Evolutionary conservation across 2,329 filamentous ascomycete species (phyloP).

Genomic region (Alternaria atra): DNA sequence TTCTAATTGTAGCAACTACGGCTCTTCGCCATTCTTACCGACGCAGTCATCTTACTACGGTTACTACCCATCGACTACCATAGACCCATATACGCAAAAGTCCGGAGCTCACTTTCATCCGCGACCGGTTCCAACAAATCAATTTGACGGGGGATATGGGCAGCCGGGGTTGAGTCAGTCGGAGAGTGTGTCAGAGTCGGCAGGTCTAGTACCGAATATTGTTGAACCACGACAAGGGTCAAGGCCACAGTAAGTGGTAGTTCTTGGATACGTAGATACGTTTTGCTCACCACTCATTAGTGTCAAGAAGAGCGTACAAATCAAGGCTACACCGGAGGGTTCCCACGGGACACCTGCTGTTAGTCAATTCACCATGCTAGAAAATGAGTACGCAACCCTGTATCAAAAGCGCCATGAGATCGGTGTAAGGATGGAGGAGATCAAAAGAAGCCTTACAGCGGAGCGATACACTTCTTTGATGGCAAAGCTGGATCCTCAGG

Average conservation of each 20-base stretch:
- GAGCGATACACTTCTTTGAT: constrained; percentile 1
- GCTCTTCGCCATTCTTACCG: not conserved
- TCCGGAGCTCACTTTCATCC: not conserved
- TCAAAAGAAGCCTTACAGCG: not conserved
- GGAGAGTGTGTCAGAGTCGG: not conserved
- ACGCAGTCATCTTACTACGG: not conserved
- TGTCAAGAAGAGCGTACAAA: not conserved
- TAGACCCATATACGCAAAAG: not conserved
- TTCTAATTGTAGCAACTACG: not conserved
- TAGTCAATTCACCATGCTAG: not conserved
- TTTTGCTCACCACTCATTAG: not conserved
- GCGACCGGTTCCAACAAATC: not conserved
- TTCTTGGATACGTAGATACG: not conserved
- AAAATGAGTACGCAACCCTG: not conserved
- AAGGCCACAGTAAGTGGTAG: not conserved
- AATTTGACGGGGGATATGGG: not conserved
- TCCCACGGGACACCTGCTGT: not conserved
- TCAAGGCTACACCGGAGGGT: not conserved
- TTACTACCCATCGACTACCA: not conserved
- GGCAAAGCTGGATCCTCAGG: not conserved
- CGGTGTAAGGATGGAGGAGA: not conserved
- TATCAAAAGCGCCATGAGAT: not conserved
- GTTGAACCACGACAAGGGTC: not conserved
- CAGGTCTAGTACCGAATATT: not conserved
- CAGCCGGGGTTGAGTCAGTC: not conserved